Conservation (phyloP, 352 stramenopile genomes). For the Globisporangium emineosum region DNA sequence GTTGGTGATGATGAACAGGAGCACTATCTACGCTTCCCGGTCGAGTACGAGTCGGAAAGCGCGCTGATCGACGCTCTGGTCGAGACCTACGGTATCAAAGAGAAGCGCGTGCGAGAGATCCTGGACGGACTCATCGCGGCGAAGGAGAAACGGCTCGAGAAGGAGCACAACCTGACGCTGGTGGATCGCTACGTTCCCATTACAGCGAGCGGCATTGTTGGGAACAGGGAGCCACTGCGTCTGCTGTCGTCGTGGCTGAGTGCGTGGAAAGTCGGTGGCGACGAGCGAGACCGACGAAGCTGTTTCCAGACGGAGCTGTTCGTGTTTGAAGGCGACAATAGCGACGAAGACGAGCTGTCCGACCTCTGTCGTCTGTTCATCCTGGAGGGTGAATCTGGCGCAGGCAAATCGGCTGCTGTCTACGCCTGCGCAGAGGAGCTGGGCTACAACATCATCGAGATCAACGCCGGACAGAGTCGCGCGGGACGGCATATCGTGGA, state of each 20-base stretch:
- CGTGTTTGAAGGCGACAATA: conserved; percentile 58
- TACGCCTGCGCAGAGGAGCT: conserved; percentile 79
- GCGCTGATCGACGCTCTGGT: conserved; percentile 53
- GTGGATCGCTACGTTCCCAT: conserved; percentile 69
- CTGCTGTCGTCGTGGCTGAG: conserved; percentile 68
- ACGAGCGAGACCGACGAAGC: conserved; percentile 36
- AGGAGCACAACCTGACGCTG: conserved; percentile 52
- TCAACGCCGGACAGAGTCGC: conserved; percentile 76
- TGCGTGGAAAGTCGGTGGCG: conserved; percentile 65
- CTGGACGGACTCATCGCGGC: conserved; percentile 42
- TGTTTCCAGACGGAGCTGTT: conserved; percentile 66
- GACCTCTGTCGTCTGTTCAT: conserved; percentile 72
- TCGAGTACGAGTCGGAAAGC: conserved; percentile 25
- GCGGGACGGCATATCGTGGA: conserved; percentile 68
- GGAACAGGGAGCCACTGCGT: conserved; percentile 60
- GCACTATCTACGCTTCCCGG: background rate
- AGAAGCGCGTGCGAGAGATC: conserved; percentile 56
- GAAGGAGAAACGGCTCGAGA: conserved; percentile 38
- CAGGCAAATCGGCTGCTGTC: conserved; percentile 76
- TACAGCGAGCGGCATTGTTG: conserved; percentile 54
- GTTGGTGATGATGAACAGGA: background rate
- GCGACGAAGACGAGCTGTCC: conserved; percentile 46
- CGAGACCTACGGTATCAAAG: conserved; percentile 41
- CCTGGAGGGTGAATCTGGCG: conserved; percentile 63
- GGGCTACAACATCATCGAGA: conserved; percentile 83